phyloP scores from a whole-genome alignment of 345 rosid species.

The Adansonia digitata region DNA sequence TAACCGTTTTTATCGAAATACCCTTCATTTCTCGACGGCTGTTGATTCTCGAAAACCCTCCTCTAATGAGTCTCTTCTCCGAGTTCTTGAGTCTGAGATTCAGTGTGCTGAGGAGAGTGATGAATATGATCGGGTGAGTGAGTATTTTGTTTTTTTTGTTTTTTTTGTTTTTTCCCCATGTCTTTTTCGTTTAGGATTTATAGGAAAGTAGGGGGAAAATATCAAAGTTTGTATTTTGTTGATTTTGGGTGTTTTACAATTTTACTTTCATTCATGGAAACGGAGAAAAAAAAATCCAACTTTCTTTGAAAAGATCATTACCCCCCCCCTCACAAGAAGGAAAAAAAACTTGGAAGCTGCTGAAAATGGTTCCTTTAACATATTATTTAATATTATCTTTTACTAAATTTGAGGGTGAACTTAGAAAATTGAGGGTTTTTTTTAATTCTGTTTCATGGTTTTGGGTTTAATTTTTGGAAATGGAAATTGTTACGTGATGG shows the following conservation, averaged over 20 bases:
- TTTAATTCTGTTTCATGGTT: not conserved
- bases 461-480: not conserved
- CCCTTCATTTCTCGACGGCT: conserved; percentile 35
- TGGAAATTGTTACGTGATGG: no score
- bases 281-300: no score
- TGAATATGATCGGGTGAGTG: conserved; percentile 44
- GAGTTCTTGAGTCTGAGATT: conserved; percentile 60
- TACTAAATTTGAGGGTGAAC: not conserved
- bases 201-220: not conserved
- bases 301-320: no score
- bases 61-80: conserved; percentile 51
- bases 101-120: conserved; percentile 56
- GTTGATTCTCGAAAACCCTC: conserved; percentile 24
- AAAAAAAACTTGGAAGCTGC: not conserved
- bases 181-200: not conserved
- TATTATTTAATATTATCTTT: not conserved
- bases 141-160: not conserved
- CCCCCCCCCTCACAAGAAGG: no score
- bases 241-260: not conserved
- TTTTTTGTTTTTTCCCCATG: not conserved
- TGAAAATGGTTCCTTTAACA: not conserved
- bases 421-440: not conserved
- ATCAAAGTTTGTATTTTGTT: not conserved
- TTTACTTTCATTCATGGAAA: not conserved
- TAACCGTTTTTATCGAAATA: conserved; percentile 6